Evolutionary conservation across 2,329 filamentous ascomycete species (phyloP).

Genomic region (Phyllosticta capitalensis): DNA sequence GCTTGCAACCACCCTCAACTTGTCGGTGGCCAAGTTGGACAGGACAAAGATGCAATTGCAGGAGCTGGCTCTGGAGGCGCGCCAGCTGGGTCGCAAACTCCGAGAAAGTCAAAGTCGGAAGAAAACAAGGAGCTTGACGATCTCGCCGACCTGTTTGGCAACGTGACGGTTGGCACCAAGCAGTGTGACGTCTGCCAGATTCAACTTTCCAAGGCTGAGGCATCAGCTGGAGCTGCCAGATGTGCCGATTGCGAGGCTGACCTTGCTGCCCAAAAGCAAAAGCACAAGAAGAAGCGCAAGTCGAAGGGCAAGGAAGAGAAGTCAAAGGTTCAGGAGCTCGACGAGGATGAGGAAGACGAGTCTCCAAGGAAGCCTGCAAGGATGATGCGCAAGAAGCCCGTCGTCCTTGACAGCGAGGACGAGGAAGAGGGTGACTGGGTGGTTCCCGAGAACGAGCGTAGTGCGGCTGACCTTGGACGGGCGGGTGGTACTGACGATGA

Average conservation of each 20-base stretch:
- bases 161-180: conserved; percentile 66
- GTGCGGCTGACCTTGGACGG: conserved; percentile 54
- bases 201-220: conserved; percentile 51
- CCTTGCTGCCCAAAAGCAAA: conserved; percentile 47
- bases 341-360: conserved; percentile 28
- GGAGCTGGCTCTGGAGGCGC: conserved; percentile 24
- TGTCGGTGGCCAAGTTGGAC: conserved; percentile 73
- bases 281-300: conserved; percentile 28
- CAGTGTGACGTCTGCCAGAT: conserved; percentile 77
- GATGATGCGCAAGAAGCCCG: conserved; percentile 13
- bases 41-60: conserved; percentile 76
- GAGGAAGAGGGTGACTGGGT: conserved; percentile 71
- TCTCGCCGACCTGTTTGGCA: conserved; percentile 77
- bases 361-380: neutral
- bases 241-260: conserved; percentile 71
- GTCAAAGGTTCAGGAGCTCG: conserved; percentile 26
- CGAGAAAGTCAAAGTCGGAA: conserved; percentile 36
- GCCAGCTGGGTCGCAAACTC: conserved; percentile 21
- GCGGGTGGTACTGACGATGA: conserved; percentile 82
- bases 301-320: conserved; percentile 27
- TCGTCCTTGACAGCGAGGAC: conserved; percentile 58
- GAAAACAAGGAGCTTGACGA: conserved; percentile 63
- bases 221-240: conserved; percentile 42
- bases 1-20: conserved; percentile 91
- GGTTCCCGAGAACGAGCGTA: conserved; percentile 58